These are phyloP conservation scores for Backusella mclennaniae DNA, from an alignment of 192 early-diverging fungal genomes.

Conservation along the genomic window DNA sequence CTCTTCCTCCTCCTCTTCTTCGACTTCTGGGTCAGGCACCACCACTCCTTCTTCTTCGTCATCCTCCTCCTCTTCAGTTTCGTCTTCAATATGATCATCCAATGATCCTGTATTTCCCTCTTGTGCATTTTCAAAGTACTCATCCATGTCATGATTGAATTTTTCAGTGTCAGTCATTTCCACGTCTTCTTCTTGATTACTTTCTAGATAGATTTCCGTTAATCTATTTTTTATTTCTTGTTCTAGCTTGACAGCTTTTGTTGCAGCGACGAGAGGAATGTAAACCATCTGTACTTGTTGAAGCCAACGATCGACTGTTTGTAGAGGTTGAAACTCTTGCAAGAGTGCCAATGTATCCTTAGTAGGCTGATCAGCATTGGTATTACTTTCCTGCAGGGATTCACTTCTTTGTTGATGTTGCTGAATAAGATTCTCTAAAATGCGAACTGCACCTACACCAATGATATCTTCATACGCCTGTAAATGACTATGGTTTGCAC, in stretches of 20 bases:
- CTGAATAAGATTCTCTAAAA: slow-evolving; percentile 44
- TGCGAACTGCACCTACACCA: slow-evolving; percentile 53
- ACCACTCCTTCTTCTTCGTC: neutral
- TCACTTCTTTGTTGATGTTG: slow-evolving; percentile 21
- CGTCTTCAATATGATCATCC: neutral
- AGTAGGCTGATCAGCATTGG: slow-evolving; percentile 44
- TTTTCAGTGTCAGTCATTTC: slow-evolving; percentile 40
- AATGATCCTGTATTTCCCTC: neutral
- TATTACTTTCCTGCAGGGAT: slow-evolving; percentile 52
- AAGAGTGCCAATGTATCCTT: slow-evolving; percentile 44
- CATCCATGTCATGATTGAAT: slow-evolving; percentile 32
- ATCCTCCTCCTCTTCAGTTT: neutral
- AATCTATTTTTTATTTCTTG: slow-evolving; percentile 65
- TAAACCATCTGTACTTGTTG: slow-evolving; percentile 87
- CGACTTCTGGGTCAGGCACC: neutral
- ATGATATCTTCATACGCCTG: slow-evolving; percentile 65
- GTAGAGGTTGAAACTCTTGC: slow-evolving; percentile 65
- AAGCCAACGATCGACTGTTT: slow-evolving; percentile 77
- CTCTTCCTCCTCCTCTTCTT: neutral
- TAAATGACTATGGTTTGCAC: slow-evolving; percentile 53
- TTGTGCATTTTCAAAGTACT: slow-evolving; percentile 5
- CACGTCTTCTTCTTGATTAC: slow-evolving; percentile 44
- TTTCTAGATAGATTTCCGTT: slow-evolving; percentile 61
- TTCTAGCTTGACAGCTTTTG: slow-evolving; percentile 35
- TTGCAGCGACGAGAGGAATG: slow-evolving; percentile 46